Conservation (phyloP, 768 basidiomycete genomes). For the Agaricus blazei region DNA sequence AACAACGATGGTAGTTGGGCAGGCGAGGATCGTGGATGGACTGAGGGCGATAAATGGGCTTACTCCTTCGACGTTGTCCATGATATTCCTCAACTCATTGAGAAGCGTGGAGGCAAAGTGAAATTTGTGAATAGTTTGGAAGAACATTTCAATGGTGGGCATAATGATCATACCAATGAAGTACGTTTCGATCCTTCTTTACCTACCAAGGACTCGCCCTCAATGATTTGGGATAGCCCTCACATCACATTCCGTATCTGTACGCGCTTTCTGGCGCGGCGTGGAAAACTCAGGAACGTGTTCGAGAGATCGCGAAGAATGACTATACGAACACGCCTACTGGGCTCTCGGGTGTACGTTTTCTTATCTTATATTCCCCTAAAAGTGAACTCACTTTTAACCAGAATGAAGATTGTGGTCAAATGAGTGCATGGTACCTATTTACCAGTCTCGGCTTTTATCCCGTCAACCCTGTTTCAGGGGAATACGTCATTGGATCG, state of each 20-base stretch:
- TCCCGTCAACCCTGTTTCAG: conserved; percentile 76
- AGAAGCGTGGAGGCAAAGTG: conserved; percentile 57
- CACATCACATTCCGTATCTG: conserved; percentile 83
- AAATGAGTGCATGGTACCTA: conserved; percentile 88
- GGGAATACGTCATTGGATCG: conserved; percentile 73
- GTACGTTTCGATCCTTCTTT: conserved; percentile 24
- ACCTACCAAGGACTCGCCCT: neutral
- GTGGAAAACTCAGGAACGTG: conserved; percentile 64
- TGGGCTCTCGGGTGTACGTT: conserved; percentile 67
- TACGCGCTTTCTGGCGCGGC: conserved; percentile 71
- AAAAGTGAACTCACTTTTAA: neutral
- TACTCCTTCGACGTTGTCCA: conserved; percentile 80
- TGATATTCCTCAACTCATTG: conserved; percentile 57
- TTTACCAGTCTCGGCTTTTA: conserved; percentile 82
- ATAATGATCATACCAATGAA: conserved; percentile 83
- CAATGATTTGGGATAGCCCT: conserved; percentile 44
- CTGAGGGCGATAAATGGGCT: conserved; percentile 66
- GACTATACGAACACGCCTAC: conserved; percentile 66
- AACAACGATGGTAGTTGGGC: conserved; percentile 68
- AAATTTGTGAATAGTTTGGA: conserved; percentile 67
- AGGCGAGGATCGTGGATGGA: conserved; percentile 70
- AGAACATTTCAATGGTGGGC: conserved; percentile 51
- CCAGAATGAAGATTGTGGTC: conserved; percentile 84
- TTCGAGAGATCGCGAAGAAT: conserved; percentile 55
- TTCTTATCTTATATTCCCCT: too few species aligned